phyloP scores from a whole-genome alignment of 2,329 filamentous ascomycete genomes.

The Simplicillium sp. region DNA sequence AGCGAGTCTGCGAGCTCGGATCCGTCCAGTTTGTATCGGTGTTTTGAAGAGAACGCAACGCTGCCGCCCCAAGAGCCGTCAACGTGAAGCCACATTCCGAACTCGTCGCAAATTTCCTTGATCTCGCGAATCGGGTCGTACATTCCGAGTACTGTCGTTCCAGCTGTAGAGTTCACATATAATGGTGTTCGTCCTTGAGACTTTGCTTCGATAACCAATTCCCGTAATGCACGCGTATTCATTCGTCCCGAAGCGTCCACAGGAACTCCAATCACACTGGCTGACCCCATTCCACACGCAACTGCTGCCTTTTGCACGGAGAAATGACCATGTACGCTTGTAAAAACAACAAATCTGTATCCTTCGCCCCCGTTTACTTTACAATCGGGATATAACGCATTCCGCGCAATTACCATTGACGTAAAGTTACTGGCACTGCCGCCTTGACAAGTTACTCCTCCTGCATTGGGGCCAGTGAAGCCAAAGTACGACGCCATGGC shows the following conservation, averaged over 20 bases:
- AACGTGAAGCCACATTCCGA: conserved; percentile 84
- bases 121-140: conserved; percentile 74
- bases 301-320: conserved; percentile 88
- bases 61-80: conserved; percentile 87
- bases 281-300: conserved; percentile 72
- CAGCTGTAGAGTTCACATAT: conserved; percentile 91
- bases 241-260: conserved; percentile 67
- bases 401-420: conserved; percentile 78
- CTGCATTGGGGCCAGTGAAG: conserved; percentile 57
- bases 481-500: conserved; percentile 70
- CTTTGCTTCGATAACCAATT: conserved; percentile 52
- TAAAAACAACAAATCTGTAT: conserved; percentile 74
- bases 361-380: conserved; percentile 65
- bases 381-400: conserved; percentile 69
- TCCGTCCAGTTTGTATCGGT: conserved; percentile 57
- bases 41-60: conserved; percentile 61
- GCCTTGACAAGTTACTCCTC: conserved; percentile 72
- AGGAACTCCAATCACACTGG: conserved; percentile 62
- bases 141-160: conserved; percentile 87
- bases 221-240: conserved; percentile 54
- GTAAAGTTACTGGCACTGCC: conserved; percentile 79
- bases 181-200: conserved; percentile 68
- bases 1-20: conserved; percentile 71
- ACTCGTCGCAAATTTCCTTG: conserved; percentile 56
- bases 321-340: conserved; percentile 84